phyloP scores from a whole-genome alignment of 495 filamentous ascomycete genomes.

The Choiromyces venosus region DNA sequence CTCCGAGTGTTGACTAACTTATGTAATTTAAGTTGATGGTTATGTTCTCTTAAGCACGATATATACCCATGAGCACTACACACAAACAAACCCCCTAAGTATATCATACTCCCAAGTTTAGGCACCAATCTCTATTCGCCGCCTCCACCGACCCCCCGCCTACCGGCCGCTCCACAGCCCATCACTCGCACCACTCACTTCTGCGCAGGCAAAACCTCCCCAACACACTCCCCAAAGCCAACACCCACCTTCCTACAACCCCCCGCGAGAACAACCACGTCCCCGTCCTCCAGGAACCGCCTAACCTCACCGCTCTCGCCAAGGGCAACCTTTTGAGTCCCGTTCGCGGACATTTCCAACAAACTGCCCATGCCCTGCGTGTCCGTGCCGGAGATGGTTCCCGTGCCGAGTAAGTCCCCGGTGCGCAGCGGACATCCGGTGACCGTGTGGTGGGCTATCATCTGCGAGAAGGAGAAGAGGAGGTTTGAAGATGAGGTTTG shows the following conservation, averaged over 20 bases:
- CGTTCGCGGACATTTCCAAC: constrained; percentile 67
- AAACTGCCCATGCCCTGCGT: constrained; percentile 62
- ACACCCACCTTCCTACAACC: constrained; percentile 55
- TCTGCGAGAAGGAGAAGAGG: constrained; percentile 88
- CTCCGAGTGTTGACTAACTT: no score
- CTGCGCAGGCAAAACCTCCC: constrained; percentile 51
- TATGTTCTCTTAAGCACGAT: neutral
- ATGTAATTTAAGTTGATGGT: neutral
- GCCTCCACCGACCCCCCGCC: neutral
- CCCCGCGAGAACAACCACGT: constrained; percentile 67
- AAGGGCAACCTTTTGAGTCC: constrained; percentile 54
- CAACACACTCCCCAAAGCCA: constrained; percentile 68
- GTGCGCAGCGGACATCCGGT: constrained; percentile 76
- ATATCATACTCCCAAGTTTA: neutral
- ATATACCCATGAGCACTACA: neutral
- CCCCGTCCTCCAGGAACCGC: constrained; percentile 77
- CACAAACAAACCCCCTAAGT: neutral
- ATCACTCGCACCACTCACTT: neutral
- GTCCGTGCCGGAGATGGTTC: constrained; percentile 77
- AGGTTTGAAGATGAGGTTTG: constrained; percentile 64
- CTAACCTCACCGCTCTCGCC: constrained; percentile 66
- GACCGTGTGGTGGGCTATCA: constrained; percentile 86
- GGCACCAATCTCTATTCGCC: neutral
- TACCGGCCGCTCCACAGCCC: neutral
- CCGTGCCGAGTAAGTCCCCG: constrained; percentile 81